Conservation (phyloP, 2,329 filamentous ascomycete species). For the Phialemonium atrogriseum region DNA sequence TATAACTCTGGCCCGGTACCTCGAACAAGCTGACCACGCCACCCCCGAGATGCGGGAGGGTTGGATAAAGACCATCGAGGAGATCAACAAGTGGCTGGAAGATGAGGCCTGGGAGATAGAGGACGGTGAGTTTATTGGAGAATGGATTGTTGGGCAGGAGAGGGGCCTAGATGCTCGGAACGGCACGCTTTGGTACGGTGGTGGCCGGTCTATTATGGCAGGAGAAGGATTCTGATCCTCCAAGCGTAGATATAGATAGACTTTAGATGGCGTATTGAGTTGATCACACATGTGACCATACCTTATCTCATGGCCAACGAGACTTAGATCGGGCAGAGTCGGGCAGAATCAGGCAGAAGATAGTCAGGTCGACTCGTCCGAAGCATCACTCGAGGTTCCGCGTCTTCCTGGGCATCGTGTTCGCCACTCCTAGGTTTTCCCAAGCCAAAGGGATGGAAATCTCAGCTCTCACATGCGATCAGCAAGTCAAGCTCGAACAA, state of each 20-base stretch:
- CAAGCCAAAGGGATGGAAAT: no score
- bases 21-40: conserved; percentile 57
- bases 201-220: conserved; percentile 59
- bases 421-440: no score
- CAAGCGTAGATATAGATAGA: no score
- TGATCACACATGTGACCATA: not conserved
- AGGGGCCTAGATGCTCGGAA: conserved; percentile 67
- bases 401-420: no score
- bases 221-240: conserved; percentile 49
- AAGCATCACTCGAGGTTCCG: no score
- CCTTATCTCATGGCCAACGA: no score
- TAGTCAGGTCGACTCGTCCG: no score
- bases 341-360: no score
- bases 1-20: conserved; percentile 77
- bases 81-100: conserved; percentile 69
- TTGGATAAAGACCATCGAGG: conserved; percentile 66
- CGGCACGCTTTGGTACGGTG: conserved; percentile 81
- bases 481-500: no score
- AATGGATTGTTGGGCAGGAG: conserved; percentile 86
- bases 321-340: no score
- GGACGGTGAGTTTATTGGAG: conserved; percentile 41
- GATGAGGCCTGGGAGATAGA: conserved; percentile 58
- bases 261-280: no score
- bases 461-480: no score
- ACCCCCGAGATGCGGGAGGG: conserved; percentile 46